Evolutionary conservation across 768 basidiomycete species (phyloP).

Genomic region (Lactarius trivialis): DNA sequence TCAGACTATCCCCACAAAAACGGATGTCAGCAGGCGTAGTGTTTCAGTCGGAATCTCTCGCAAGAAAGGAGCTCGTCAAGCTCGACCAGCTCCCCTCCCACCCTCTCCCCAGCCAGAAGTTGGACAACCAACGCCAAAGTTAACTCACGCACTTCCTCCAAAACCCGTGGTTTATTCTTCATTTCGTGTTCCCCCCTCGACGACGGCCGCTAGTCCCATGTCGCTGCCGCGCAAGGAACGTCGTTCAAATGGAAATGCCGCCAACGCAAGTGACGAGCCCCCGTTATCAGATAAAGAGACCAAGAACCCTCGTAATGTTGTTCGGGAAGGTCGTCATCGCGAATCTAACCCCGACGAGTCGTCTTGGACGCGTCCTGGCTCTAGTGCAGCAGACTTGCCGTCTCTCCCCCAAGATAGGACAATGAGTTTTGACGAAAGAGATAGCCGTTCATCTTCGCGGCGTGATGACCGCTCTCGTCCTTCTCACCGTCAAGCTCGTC

Average conservation of each 20-base stretch:
- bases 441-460: background rate
- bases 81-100: constrained; percentile 6
- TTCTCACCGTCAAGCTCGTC: background rate
- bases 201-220: constrained; percentile 24
- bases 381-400: constrained; percentile 12
- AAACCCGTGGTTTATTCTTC: constrained; percentile 21
- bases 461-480: constrained; percentile 19
- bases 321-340: constrained; percentile 8
- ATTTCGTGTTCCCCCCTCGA: constrained; percentile 20
- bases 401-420: constrained; percentile 11
- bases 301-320: constrained; percentile 8
- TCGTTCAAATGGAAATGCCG: constrained; percentile 15
- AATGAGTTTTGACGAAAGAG: constrained; percentile 13
- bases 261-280: constrained; percentile 15
- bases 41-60: background rate
- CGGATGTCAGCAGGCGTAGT: constrained; percentile 8
- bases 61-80: constrained; percentile 6
- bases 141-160: constrained; percentile 22
- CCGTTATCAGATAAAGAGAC: constrained; percentile 13
- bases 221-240: constrained; percentile 24
- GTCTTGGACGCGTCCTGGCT: constrained; percentile 17
- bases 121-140: constrained; percentile 6
- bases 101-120: constrained; percentile 14
- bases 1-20: constrained; percentile 1
- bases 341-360: constrained; percentile 17